Evolutionary conservation across 306 rosid species (phyloP), one percentile per base, ranked within the genome.

Genomic region (Styphnolobium japonicum): DNA sequence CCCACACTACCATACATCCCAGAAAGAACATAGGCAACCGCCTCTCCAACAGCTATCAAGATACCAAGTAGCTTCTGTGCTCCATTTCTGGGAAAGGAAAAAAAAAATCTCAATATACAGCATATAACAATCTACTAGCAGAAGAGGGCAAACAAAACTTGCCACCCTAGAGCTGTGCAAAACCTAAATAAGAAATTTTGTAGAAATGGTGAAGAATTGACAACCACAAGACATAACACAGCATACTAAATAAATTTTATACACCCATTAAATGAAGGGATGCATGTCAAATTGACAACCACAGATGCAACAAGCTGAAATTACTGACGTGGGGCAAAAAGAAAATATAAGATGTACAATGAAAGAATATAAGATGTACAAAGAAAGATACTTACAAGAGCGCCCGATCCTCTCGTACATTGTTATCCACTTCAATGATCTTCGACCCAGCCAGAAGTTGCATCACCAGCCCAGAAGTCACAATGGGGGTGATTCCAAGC

Each of bases 1-100:
- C 94, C 92, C 76, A 95, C 98, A 63, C 98, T 95, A 55, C 98
- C 98, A 72, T 91, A 95, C 98, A 95, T 92, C 62, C 98, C 98
- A 0, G 98, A 95, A 75, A 93, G 95, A 66, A 95, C 98, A 77
- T 95, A 95, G 6, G 98, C 98, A 87, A 95, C 98, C 0, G 97
- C 98, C 88, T 95, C 98, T 71, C 98, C 98, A 40, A 95, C 69
- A 55, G 98, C 97, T 56, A 95, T 95, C 88, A 95, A 82, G 73
- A 95, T 92, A 52, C 98, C 98, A 87, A 92, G 87, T 46, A 95
- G 87, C 70, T 92, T 95, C 66, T 95, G 95, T 25, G 97, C 98
- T 65, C 98, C 98, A 58, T 91, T 95, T 23, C 98, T 92, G 83
- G 22, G 8, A 42, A 51, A 48, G 8, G n/a, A n/a, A 76, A 65